phyloP scores from a whole-genome alignment of 495 filamentous ascomycete species.

The Platismatia glauca region DNA sequence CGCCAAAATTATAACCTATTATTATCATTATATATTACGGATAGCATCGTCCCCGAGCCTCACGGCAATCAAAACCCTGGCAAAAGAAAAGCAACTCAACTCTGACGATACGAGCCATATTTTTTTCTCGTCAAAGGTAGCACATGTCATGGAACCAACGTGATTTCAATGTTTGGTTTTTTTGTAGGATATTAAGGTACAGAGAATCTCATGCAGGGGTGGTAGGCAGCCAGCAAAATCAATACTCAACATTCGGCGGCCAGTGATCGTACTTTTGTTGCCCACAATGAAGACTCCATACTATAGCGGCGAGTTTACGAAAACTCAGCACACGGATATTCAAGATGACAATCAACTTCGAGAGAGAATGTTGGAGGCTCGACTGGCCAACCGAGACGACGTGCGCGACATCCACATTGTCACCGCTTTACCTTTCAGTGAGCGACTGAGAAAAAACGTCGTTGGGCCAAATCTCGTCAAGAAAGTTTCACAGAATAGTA shows the following conservation, averaged over 20 bases:
- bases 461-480: constrained; percentile 8
- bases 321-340: constrained; percentile 11
- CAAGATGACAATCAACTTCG: constrained; percentile 13
- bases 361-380: constrained; percentile 15
- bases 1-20: background rate
- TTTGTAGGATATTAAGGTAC: background rate
- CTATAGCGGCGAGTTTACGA: constrained; percentile 9
- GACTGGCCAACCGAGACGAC: constrained; percentile 10
- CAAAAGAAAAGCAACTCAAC: background rate
- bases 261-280: background rate
- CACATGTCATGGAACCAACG: too few species aligned
- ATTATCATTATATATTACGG: too few species aligned
- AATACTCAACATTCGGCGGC: background rate
- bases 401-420: constrained; percentile 15
- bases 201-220: background rate
- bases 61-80: background rate
- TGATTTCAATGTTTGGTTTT: background rate
- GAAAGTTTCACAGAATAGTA: constrained; percentile 3
- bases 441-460: background rate
- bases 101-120: too few species aligned
- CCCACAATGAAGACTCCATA: constrained; percentile 15
- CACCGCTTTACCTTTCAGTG: constrained; percentile 6
- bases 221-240: background rate
- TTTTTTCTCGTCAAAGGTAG: too few species aligned
- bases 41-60: background rate